Percentiles rank a stretch among this genome's conserved stretches.
Evolutionary conservation across 768 basidiomycete species (phyloP).

Genomic region (Botryobasidium botryosum): DNA sequence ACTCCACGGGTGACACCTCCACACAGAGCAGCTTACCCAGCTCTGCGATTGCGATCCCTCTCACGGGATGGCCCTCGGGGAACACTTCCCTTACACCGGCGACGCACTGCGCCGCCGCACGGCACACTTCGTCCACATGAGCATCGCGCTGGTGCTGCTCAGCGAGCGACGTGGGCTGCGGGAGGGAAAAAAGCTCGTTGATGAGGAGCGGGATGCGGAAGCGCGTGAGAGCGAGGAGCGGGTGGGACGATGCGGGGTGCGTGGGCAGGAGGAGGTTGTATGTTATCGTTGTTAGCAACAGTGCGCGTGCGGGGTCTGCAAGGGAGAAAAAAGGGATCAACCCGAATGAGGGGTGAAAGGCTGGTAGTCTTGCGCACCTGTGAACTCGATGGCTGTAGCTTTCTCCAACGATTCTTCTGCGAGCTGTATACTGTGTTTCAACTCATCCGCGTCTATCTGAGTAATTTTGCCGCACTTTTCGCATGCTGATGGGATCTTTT

Average conservation of each 20-base stretch:
- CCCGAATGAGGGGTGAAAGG: slow-evolving; percentile 1
- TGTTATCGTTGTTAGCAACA: slow-evolving; percentile 44
- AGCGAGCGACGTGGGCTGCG: slow-evolving; percentile 21
- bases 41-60: slow-evolving; percentile 59
- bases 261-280: slow-evolving; percentile 45
- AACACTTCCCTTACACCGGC: slow-evolving; percentile 40
- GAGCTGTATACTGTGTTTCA: slow-evolving; percentile 57
- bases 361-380: slow-evolving; percentile 25
- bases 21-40: slow-evolving; percentile 67
- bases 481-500: neutral
- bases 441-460: slow-evolving; percentile 22
- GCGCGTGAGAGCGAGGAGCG: slow-evolving; percentile 57
- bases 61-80: slow-evolving; percentile 52
- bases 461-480: neutral
- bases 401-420: slow-evolving; percentile 64
- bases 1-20: slow-evolving; percentile 29
- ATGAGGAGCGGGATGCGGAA: slow-evolving; percentile 55
- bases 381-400: slow-evolving; percentile 42
- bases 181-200: slow-evolving; percentile 25
- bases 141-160: neutral
- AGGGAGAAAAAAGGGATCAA: neutral
- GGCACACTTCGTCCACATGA: slow-evolving; percentile 41
- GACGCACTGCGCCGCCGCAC: slow-evolving; percentile 34
- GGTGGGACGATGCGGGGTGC: slow-evolving; percentile 52
- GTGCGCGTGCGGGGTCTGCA: slow-evolving; percentile 40